Evolutionary conservation across 139 green algal species (phyloP).

Genomic region (Haematococcus lacustris): DNA sequence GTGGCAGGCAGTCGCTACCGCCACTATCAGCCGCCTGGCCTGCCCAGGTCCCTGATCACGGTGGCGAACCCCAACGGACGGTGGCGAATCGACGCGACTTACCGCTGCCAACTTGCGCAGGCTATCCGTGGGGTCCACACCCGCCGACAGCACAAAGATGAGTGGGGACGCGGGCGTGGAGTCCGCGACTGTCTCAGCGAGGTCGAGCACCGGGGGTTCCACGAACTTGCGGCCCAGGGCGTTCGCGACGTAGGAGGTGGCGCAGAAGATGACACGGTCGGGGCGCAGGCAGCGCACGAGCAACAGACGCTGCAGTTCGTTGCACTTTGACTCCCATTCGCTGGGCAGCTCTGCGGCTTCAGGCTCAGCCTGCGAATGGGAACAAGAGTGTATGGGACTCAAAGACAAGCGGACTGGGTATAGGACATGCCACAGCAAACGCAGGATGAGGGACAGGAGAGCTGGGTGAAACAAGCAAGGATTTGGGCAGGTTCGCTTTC

Average conservation of each 20-base stretch:
- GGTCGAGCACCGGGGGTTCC: constrained; percentile 77
- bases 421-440: too few species aligned
- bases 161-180: constrained; percentile 51
- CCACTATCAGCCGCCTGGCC: not conserved
- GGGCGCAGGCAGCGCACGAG: constrained; percentile 51
- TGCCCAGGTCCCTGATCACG: constrained; percentile 2
- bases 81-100: constrained; percentile 4
- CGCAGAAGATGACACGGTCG: constrained; percentile 70
- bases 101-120: constrained; percentile 69
- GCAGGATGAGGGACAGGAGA: too few species aligned
- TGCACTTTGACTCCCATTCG: constrained; percentile 76
- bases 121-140: constrained; percentile 72
- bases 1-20: not conserved
- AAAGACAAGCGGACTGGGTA: too few species aligned
- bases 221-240: constrained; percentile 69
- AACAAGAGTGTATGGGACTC: too few species aligned
- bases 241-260: constrained; percentile 69
- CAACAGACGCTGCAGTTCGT: constrained; percentile 75
- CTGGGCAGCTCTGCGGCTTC: constrained; percentile 66
- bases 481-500: too few species aligned
- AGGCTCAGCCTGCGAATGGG: constrained; percentile 43
- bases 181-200: constrained; percentile 56
- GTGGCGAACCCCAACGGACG: too few species aligned
- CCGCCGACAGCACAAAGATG: constrained; percentile 77
- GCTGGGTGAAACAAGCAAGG: too few species aligned